phyloP scores from a whole-genome alignment of 2,329 filamentous ascomycete species.

The Akanthomyces uredinophilus region DNA sequence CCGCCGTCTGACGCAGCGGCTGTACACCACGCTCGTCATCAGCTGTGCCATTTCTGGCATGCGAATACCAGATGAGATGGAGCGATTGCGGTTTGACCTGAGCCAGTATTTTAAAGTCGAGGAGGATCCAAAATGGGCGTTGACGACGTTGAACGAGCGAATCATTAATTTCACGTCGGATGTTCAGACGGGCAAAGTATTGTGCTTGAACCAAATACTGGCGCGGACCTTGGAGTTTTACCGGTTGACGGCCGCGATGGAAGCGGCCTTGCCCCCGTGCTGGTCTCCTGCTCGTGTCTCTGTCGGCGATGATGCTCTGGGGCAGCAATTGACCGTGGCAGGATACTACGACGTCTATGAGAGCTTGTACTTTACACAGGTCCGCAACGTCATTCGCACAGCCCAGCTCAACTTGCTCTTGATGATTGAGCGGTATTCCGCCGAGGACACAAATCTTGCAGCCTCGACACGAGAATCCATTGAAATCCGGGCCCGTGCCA shows the following conservation, averaged over 20 bases:
- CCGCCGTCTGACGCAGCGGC: constrained; percentile 13
- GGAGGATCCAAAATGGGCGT: constrained; percentile 19
- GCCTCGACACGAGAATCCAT: neutral
- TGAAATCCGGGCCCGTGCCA: constrained; percentile 1
- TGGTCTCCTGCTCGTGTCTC: constrained; percentile 14
- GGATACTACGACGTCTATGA: constrained; percentile 20
- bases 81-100: constrained; percentile 10
- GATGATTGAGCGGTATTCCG: constrained; percentile 7
- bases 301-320: neutral
- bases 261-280: constrained; percentile 11
- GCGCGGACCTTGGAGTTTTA: constrained; percentile 1
- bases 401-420: constrained; percentile 19
- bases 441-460: neutral
- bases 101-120: constrained; percentile 6
- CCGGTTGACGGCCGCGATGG: constrained; percentile 7
- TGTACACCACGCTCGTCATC: constrained; percentile 17
- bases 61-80: constrained; percentile 16
- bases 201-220: neutral
- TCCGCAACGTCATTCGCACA: constrained; percentile 20
- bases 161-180: constrained; percentile 19
- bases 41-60: constrained; percentile 13
- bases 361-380: constrained; percentile 20
- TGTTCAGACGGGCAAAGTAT: constrained; percentile 13
- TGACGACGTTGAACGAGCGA: constrained; percentile 17
- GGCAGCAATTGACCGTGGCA: constrained; percentile 13